Evolutionary conservation across 2,329 filamentous ascomycete species (phyloP).

Genomic region (Aspergillus viridinutans): DNA sequence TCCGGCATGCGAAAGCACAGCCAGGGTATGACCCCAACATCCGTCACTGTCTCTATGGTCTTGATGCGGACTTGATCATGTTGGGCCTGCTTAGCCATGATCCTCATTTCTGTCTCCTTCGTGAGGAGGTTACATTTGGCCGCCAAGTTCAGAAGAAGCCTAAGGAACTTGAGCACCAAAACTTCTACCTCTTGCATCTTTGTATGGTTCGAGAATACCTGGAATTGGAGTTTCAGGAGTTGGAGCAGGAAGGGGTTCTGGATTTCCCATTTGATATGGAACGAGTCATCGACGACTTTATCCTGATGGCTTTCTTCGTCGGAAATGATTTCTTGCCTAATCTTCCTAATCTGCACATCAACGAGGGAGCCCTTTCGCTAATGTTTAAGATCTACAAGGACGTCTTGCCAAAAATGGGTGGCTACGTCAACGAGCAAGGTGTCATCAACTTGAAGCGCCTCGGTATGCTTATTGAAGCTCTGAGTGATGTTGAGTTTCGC

Average conservation of each 20-base stretch:
- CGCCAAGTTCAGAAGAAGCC: conserved; percentile 81
- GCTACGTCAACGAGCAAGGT: conserved; percentile 95
- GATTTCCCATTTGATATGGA: conserved; percentile 87
- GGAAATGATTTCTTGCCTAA: conserved; percentile 99
- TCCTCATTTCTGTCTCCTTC: conserved; percentile 92
- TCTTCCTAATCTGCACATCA: conserved; percentile 92
- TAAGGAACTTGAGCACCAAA: conserved; percentile 96
- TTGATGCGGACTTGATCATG: conserved; percentile 99
- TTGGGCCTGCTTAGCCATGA: conserved; percentile 94
- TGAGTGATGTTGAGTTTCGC: conserved; percentile 84
- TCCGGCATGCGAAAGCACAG: conserved; percentile 93
- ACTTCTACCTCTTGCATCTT: conserved; percentile 95
- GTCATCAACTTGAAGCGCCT: conserved; percentile 83
- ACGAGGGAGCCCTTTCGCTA: conserved; percentile 90
- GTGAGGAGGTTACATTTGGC: conserved; percentile 97
- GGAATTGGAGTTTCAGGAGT: conserved; percentile 92
- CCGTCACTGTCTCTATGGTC: conserved; percentile 92
- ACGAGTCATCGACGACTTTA: conserved; percentile 96
- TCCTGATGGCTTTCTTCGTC: conserved; percentile 98
- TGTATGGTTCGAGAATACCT: conserved; percentile 97
- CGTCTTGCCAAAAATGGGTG: conserved; percentile 77
- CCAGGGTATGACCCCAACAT: conserved; percentile 88
- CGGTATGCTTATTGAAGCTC: conserved; percentile 70
- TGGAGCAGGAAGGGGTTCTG: conserved; percentile 69
- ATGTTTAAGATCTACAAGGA: conserved; percentile 98